Base-by-base conservation (phyloP, 202 grass and related monocot species). In the Panicum virgatum region DNA sequence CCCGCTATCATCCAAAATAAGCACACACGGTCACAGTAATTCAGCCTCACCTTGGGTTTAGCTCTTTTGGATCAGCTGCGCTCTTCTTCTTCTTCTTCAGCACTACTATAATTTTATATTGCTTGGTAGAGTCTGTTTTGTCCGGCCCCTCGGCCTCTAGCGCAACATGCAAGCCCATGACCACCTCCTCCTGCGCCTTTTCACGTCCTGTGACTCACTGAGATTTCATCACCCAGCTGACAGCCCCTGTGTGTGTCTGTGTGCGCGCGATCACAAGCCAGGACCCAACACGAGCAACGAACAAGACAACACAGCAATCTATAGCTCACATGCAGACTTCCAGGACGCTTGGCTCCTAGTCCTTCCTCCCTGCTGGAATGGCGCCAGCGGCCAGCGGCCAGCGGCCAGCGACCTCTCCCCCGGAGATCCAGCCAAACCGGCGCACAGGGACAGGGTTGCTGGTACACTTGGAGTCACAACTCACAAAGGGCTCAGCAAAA, bases 291-390 rank as follows among this genome's bases (percentile, higher is more conserved):
- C 29, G 29, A 6, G 39, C 27, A 63, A 12, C 44, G 40, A 47
- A 60, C 48, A 75, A 78, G 23, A 85, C 73, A 86, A 66, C 19
- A 70, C 78, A 78, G 50, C 53, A 75, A 69, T 65, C 38, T 44
- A 63, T 59, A 67, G 75, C 45, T 91, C 90, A 91, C 86, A 83
- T 88, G 85, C 32, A n/a, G n/a, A n/a, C 56, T 39, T 78, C 79
- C 75, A 60, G 62, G 75, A 57, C 72, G 45, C 79, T 83, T 88
- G 86, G 82, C 62, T 59, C 79, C 30, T 86, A n/a, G n/a, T 76
- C 72, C 47, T 79, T 36, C 78, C 12, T 1, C 2, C 29, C 32
- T 34, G 32, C 32, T 58, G 53, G 68, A 63, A 51, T 25, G 61
- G 61, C 11, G 62, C 62, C 77, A 80, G 43, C 69, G 37, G 82